Evolutionary conservation across 352 stramenopile genomes (phyloP).

Genomic region (Phytophthora litchii): DNA sequence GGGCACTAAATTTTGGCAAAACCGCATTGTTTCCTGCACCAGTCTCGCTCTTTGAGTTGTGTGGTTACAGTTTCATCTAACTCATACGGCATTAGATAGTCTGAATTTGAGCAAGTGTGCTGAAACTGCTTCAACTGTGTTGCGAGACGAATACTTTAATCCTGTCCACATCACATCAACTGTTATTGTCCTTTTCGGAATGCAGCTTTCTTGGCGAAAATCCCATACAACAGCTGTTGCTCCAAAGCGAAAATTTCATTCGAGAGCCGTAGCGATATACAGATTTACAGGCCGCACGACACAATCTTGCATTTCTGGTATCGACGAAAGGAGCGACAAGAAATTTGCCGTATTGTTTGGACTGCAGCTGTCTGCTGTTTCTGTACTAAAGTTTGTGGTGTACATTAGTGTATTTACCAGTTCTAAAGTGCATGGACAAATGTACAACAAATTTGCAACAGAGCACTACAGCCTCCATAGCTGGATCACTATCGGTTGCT

Average conservation of each 20-base stretch:
- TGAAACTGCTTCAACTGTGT: slow-evolving; percentile 1
- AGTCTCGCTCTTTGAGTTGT: slow-evolving; percentile 18
- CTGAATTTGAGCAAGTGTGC: not conserved
- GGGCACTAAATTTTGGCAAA: slow-evolving; percentile 25
- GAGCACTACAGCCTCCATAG: not conserved
- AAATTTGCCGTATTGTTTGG: slow-evolving; percentile 1
- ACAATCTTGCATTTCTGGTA: slow-evolving; percentile 30
- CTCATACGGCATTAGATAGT: not conserved
- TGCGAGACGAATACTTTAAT: not conserved
- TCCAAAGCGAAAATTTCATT: slow-evolving; percentile 29
- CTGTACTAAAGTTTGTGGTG: not conserved
- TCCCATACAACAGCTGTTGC: slow-evolving; percentile 18
- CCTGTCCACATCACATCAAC: slow-evolving; percentile 7
- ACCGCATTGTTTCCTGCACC: slow-evolving; percentile 24
- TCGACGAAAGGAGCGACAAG: not conserved
- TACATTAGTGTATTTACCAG: not conserved
- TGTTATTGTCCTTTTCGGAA: not conserved
- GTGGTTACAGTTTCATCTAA: not conserved
- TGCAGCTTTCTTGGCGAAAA: slow-evolving; percentile 19
- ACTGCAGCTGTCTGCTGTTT: not conserved
- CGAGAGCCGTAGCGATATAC: slow-evolving; percentile 31
- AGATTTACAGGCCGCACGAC: slow-evolving; percentile 34
- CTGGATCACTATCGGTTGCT: not conserved
- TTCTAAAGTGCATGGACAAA: not conserved
- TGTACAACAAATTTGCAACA: not conserved